A percentile compares a stretch with the other conserved stretches of the same genome.
phyloP scores from a whole-genome alignment of 1,284 basidiomycete genomes.

The Ganoderma sinense region DNA sequence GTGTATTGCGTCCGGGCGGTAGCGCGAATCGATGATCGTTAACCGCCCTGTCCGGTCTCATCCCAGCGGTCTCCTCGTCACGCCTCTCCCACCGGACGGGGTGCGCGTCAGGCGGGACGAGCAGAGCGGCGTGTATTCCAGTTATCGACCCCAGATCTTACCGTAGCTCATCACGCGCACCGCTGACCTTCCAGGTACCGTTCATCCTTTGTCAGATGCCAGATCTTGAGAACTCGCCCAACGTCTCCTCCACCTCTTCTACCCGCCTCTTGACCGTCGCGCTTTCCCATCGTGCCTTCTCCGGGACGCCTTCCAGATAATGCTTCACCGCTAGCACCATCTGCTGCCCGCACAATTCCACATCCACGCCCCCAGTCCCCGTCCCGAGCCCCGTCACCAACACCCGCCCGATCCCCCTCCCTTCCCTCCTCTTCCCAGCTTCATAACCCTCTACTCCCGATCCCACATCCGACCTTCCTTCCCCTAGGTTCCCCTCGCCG shows the following conservation, averaged over 20 bases:
- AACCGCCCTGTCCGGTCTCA: background rate
- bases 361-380: conserved; percentile 27
- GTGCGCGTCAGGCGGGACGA: background rate
- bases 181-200: background rate
- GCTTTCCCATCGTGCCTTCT: conserved; percentile 17
- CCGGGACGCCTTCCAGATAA: conserved; percentile 18
- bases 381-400: conserved; percentile 39
- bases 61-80: background rate
- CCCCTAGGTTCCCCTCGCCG: background rate
- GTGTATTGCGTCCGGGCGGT: background rate
- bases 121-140: background rate
- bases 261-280: conserved; percentile 5
- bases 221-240: conserved; percentile 1
- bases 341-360: conserved; percentile 30
- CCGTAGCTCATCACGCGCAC: conserved; percentile 3
- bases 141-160: background rate
- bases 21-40: background rate
- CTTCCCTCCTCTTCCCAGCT: background rate
- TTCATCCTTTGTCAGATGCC: conserved; percentile 2
- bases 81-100: background rate
- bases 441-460: conserved; percentile 1
- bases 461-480: background rate
- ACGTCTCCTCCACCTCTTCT: conserved; percentile 8
- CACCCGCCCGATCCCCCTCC: conserved; percentile 25
- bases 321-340: conserved; percentile 36